These are phyloP conservation scores for Phytophthora lateralis DNA, from an alignment of 352 stramenopile species.

Conservation along the genomic window DNA sequence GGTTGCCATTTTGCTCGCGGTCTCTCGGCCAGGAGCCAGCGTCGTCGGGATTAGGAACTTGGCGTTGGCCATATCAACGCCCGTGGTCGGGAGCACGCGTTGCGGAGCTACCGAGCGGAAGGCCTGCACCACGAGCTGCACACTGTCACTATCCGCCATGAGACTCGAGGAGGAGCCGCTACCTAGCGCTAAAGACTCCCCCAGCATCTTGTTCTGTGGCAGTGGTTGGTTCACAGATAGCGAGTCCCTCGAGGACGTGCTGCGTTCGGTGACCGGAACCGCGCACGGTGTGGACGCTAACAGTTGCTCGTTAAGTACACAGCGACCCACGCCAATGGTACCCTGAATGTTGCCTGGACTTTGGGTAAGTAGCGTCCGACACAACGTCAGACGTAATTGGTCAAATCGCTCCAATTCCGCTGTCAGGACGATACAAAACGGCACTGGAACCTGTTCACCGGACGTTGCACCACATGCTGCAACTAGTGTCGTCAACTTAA, in stretches of 20 bases:
- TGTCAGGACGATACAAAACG: slow-evolving; percentile 65
- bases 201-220: slow-evolving; percentile 15
- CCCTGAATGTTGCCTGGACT: slow-evolving; percentile 45
- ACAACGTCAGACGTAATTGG: slow-evolving; percentile 71
- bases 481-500: slow-evolving; percentile 59
- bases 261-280: slow-evolving; percentile 50
- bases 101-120: slow-evolving; percentile 58
- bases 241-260: slow-evolving; percentile 49
- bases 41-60: slow-evolving; percentile 82
- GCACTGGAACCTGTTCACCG: slow-evolving; percentile 38
- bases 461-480: slow-evolving; percentile 30
- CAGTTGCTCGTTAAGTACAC: slow-evolving; percentile 61
- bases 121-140: slow-evolving; percentile 59
- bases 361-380: slow-evolving; percentile 55
- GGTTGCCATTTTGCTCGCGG: slow-evolving; percentile 23
- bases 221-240: slow-evolving; percentile 19
- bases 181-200: slow-evolving; percentile 13
- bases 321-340: slow-evolving; percentile 59
- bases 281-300: slow-evolving; percentile 45
- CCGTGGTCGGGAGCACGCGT: slow-evolving; percentile 57
- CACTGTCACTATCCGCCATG: slow-evolving; percentile 36
- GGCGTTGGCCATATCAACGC: slow-evolving; percentile 73
- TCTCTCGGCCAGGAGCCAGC: slow-evolving; percentile 44
- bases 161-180: slow-evolving; percentile 25
- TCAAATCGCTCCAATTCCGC: slow-evolving; percentile 62